Evolutionary conservation across 495 filamentous ascomycete species (phyloP).

Genomic region (Annulohypoxylon moriforme): DNA sequence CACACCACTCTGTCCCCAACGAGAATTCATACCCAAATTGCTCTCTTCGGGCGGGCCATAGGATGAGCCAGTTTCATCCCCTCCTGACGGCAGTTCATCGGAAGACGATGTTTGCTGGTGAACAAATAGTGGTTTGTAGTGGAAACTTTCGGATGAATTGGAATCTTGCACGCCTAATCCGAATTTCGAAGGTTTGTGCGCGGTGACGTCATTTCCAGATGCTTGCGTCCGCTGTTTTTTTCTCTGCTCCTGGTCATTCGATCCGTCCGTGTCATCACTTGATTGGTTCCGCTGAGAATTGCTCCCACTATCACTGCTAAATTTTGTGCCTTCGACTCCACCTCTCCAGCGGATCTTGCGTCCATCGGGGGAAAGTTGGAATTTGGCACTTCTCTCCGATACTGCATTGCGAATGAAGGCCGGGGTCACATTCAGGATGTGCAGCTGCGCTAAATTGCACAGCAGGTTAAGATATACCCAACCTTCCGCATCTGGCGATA

Average conservation of each 20-base stretch:
- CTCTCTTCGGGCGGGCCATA: conserved; percentile 51
- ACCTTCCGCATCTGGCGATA: conserved; percentile 65
- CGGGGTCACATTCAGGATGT: conserved; percentile 79
- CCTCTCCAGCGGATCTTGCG: conserved; percentile 79
- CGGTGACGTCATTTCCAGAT: conserved; percentile 44
- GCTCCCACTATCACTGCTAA: conserved; percentile 67
- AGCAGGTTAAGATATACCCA: conserved; percentile 89
- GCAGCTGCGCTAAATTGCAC: conserved; percentile 82
- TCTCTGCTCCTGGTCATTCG: conserved; percentile 47
- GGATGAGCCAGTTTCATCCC: conserved; percentile 53
- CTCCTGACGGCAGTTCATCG: conserved; percentile 55
- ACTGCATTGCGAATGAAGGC: conserved; percentile 78
- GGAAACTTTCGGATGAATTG: conserved; percentile 60
- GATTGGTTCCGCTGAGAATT: conserved; percentile 54
- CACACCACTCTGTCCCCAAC: conserved; percentile 55
- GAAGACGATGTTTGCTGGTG: conserved; percentile 54
- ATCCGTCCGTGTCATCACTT: conserved; percentile 56
- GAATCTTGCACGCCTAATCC: conserved; percentile 48
- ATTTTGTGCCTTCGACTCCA: conserved; percentile 66
- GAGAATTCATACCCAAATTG: conserved; percentile 53
- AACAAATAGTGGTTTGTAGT: conserved; percentile 73
- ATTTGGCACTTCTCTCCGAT: conserved; percentile 69
- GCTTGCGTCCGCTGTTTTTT: conserved; percentile 55
- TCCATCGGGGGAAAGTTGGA: conserved; percentile 79
- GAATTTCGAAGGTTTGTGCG: conserved; percentile 53